Percentiles rank a stretch among this genome's conserved stretches.
Evolutionary conservation across 805 yeast genomes (phyloP).

Genomic region (Suhomyces prunicola): DNA sequence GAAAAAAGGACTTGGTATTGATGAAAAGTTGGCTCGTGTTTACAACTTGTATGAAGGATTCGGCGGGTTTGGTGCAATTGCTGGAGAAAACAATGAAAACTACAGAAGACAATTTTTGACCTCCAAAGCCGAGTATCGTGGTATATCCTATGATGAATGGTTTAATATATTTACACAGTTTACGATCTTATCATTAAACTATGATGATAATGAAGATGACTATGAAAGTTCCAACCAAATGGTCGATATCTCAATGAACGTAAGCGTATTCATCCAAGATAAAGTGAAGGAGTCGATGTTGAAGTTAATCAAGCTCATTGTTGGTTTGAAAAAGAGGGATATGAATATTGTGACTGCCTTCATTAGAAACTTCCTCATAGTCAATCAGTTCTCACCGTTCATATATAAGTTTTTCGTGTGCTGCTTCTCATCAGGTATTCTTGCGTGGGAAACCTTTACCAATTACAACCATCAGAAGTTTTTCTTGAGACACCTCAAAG

Average conservation of each 20-base stretch:
- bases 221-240: conserved; percentile 48
- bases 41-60: conserved; percentile 61
- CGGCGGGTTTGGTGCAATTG: conserved; percentile 9
- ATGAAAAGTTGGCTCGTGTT: conserved; percentile 68
- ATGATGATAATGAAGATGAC: conserved; percentile 50
- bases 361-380: conserved; percentile 60
- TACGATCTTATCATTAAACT: conserved; percentile 62
- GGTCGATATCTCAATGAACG: conserved; percentile 69
- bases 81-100: conserved; percentile 17
- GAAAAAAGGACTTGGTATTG: conserved; percentile 60
- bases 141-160: conserved; percentile 78
- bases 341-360: conserved; percentile 51
- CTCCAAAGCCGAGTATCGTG: conserved; percentile 64
- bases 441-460: conserved; percentile 58
- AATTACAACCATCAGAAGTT: conserved; percentile 87
- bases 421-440: conserved; percentile 59
- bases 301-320: conserved; percentile 64
- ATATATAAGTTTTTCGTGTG: conserved; percentile 64
- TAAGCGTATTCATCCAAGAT: conserved; percentile 74
- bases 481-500: conserved; percentile 84
- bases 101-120: conserved; percentile 36
- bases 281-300: conserved; percentile 57
- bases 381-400: conserved; percentile 72
- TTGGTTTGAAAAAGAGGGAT: conserved; percentile 49
- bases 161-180: conserved; percentile 78